Conservation (phyloP, 257 asterid species). For the Solanum etuberosum region DNA sequence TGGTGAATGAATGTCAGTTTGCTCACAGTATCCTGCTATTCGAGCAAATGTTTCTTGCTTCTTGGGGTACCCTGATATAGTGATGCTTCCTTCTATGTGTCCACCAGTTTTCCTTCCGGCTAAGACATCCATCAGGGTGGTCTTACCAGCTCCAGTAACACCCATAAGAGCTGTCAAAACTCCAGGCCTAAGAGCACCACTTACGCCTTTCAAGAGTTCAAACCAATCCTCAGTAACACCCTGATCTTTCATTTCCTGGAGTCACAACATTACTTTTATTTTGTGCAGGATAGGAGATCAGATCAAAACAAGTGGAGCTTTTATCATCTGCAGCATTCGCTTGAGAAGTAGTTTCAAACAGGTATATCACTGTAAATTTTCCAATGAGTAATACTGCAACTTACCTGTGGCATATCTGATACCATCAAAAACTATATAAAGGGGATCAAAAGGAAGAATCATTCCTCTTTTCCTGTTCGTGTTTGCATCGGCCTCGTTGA, state of each 20-base stretch:
- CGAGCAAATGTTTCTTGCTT: constrained; percentile 45
- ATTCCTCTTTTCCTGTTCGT: constrained; percentile 21
- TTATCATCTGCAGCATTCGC: not conserved
- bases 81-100: constrained; percentile 38
- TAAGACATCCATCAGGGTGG: constrained; percentile 48
- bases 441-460: constrained; percentile 47
- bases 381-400: not conserved
- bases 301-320: not conserved
- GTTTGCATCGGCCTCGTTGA: not conserved
- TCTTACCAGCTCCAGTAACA: constrained; percentile 58
- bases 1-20: constrained; percentile 50
- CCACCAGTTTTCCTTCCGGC: constrained; percentile 53
- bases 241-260: constrained; percentile 35
- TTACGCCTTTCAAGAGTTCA: constrained; percentile 31
- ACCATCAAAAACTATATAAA: constrained; percentile 37
- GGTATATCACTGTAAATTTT: not conserved
- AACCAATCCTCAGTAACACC: constrained; percentile 26
- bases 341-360: not conserved
- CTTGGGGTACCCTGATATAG: constrained; percentile 42
- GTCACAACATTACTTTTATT: not conserved
- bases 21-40: constrained; percentile 48
- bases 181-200: constrained; percentile 45
- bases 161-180: constrained; percentile 56
- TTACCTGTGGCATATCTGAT: constrained; percentile 31
- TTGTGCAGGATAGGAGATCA: not conserved